phyloP scores from a whole-genome alignment of 2,329 filamentous ascomycete genomes.

The Gnomoniopsis sp. region DNA sequence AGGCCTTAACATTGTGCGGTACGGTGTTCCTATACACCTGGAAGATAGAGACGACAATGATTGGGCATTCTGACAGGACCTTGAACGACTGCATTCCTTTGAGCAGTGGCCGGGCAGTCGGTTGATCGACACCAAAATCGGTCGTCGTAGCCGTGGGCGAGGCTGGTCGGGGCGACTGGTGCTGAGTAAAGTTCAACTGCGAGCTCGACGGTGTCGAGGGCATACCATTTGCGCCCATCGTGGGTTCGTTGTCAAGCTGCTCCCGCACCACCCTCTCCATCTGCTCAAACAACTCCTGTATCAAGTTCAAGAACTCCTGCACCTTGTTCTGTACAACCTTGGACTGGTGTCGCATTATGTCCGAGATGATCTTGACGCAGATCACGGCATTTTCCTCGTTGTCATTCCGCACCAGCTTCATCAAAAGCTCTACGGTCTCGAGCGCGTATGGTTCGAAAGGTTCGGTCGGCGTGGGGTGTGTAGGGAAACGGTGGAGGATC shows the following conservation, averaged over 20 bases:
- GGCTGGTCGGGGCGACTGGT: conserved; percentile 72
- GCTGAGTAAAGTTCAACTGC: conserved; percentile 66
- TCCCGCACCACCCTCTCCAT: conserved; percentile 95
- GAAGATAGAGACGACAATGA: conserved; percentile 97
- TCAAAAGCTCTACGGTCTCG: conserved; percentile 85
- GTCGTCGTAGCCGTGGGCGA: conserved; percentile 81
- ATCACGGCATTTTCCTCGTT: conserved; percentile 99
- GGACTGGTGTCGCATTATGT: conserved; percentile 89
- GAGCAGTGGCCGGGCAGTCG: conserved; percentile 71
- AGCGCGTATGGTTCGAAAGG: conserved; percentile 83
- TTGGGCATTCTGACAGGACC: conserved; percentile 94
- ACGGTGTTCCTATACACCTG: conserved; percentile 84
- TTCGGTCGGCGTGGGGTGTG: conserved; percentile 69
- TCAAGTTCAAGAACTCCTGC: conserved; percentile 84
- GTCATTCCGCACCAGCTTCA: conserved; percentile 82
- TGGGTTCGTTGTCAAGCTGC: conserved; percentile 77
- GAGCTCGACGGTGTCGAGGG: conserved; percentile 66
- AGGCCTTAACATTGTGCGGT: conserved; percentile 79
- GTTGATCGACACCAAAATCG: conserved; percentile 80
- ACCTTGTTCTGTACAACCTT: conserved; percentile 77
- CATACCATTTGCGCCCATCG: conserved; percentile 50
- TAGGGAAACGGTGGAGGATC: conserved; percentile 81
- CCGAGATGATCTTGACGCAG: conserved; percentile 97
- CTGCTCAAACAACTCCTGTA: conserved; percentile 92
- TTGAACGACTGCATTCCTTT: conserved; percentile 99